These are phyloP conservation scores for Nicotiana obtusifolia DNA, from an alignment of 257 asterid species.

Conservation along the genomic window DNA sequence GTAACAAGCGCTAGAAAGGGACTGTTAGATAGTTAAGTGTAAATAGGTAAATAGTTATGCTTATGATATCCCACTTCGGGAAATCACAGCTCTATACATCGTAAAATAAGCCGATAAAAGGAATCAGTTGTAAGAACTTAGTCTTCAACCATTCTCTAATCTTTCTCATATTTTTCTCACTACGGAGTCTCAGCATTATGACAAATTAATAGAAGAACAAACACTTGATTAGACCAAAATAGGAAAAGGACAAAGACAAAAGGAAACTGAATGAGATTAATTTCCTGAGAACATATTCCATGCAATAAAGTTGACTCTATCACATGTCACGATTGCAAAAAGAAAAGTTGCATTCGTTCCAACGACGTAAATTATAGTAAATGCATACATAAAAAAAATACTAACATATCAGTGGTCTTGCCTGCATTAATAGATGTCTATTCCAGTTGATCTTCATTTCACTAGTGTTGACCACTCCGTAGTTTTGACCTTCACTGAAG, in stretches of 20 bases:
- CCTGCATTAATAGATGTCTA: slow-evolving; percentile 81
- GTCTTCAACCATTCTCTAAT: neutral
- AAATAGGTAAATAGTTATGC: neutral
- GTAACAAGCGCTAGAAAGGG: neutral
- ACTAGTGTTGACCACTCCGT: slow-evolving; percentile 23
- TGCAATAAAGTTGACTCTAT: neutral
- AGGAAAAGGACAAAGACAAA: neutral
- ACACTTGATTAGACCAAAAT: neutral
- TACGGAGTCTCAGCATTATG: neutral
- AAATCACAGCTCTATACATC: neutral
- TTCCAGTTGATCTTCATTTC: slow-evolving; percentile 38
- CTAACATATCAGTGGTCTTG: slow-evolving; percentile 6
- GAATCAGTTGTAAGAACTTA: neutral
- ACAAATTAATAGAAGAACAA: neutral
- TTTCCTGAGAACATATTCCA: neutral
- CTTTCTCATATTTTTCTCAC: neutral
- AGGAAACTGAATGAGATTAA: neutral
- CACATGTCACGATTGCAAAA: neutral
- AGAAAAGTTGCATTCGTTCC: neutral
- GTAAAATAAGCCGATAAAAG: neutral
- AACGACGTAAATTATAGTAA: neutral
- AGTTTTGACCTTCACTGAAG: slow-evolving; percentile 36
- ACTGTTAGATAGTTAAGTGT: neutral
- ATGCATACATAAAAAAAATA: neutral
- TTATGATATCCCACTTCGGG: neutral